phyloP scores from a whole-genome alignment of 768 basidiomycete genomes.

The Boletus subcaerulescens region DNA sequence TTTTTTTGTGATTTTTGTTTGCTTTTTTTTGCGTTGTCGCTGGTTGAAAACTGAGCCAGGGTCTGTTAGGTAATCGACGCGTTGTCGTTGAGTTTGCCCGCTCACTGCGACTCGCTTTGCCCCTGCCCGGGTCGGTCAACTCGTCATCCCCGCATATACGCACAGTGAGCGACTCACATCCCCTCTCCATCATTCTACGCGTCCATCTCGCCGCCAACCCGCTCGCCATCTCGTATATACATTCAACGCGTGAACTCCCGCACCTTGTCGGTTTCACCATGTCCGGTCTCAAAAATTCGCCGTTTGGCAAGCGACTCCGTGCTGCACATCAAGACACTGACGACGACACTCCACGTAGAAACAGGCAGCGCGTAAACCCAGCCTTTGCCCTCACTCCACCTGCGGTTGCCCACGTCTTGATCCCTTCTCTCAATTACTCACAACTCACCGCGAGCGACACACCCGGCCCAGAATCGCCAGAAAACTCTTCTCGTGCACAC shows the following conservation, averaged over 20 bases:
- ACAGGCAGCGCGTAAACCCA: constrained; percentile 49
- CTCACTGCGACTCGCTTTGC: constrained; percentile 20
- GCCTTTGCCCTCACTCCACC: constrained; percentile 47
- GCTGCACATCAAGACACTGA: constrained; percentile 58
- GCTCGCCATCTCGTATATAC: neutral
- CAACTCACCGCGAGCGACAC: constrained; percentile 52
- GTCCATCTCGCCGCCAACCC: neutral
- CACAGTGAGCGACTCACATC: neutral
- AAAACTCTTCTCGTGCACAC: constrained; percentile 30
- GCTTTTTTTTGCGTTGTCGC: constrained; percentile 19
- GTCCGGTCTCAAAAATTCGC: constrained; percentile 81
- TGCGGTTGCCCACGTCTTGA: constrained; percentile 38
- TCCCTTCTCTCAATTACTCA: constrained; percentile 55
- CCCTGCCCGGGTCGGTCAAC: constrained; percentile 23
- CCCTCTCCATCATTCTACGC: neutral
- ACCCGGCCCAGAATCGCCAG: constrained; percentile 42
- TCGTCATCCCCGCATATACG: constrained; percentile 4
- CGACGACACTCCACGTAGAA: constrained; percentile 54
- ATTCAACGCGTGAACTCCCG: neutral
- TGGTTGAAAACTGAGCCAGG: constrained; percentile 20
- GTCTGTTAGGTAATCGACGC: constrained; percentile 33
- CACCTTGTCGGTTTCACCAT: constrained; percentile 32
- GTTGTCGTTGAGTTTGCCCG: constrained; percentile 22
- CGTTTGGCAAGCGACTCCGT: constrained; percentile 80
- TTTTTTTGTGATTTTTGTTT: constrained; percentile 4